These are phyloP conservation scores for Mangifera indica DNA, from an alignment of 345 rosid species.

Conservation along the genomic window DNA sequence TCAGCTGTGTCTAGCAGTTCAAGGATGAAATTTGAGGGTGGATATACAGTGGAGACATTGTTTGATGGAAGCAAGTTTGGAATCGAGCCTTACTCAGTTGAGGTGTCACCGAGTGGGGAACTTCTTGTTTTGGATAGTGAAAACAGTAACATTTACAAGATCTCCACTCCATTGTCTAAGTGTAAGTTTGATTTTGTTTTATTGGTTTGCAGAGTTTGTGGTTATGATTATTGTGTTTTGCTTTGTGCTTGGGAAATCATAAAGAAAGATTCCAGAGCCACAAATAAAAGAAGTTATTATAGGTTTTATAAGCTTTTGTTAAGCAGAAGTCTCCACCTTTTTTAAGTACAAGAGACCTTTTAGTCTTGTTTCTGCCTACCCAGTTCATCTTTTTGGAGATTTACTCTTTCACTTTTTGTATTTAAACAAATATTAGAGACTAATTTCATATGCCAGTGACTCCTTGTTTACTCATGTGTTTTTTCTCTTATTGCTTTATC, in stretches of 20 bases:
- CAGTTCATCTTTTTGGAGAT: conserved; percentile 29
- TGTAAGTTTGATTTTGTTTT: conserved; percentile 46
- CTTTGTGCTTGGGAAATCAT: conserved; percentile 38
- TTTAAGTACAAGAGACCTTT: conserved; percentile 26
- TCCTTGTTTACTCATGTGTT: conserved; percentile 23
- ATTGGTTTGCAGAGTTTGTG: neutral
- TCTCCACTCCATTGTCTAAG: conserved; percentile 73
- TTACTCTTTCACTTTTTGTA: conserved; percentile 17
- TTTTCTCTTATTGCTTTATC: neutral
- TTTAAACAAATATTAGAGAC: neutral
- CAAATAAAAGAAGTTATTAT: neutral
- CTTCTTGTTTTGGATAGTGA: conserved; percentile 84
- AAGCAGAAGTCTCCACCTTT: conserved; percentile 51
- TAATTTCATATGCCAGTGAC: conserved; percentile 24
- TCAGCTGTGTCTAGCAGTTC: conserved; percentile 81
- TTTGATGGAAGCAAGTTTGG: conserved; percentile 96
- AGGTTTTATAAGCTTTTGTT: conserved; percentile 37
- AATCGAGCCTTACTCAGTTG: conserved; percentile 76
- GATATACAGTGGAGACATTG: conserved; percentile 92
- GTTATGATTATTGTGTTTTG: conserved; percentile 10
- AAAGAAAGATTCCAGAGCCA: conserved; percentile 13
- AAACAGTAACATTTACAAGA: conserved; percentile 83
- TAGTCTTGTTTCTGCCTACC: conserved; percentile 12
- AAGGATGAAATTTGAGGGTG: conserved; percentile 91
- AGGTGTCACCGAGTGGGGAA: conserved; percentile 71